Evolutionary conservation across 108 stramenopile species (phyloP).

Genomic region (Skeletonema marinoi): DNA sequence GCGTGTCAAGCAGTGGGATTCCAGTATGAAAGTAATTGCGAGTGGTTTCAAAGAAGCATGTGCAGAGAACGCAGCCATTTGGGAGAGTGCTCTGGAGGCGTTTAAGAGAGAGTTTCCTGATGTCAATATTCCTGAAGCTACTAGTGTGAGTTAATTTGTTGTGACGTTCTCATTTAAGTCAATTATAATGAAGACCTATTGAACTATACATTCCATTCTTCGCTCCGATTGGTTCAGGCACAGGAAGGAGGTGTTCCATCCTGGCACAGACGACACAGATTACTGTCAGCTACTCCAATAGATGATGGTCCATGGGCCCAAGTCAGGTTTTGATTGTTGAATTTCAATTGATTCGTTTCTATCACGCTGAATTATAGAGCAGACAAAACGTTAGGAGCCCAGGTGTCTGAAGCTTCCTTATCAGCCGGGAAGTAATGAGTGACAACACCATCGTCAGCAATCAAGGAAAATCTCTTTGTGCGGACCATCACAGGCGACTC

Average conservation of each 20-base stretch:
- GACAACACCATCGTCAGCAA: slow-evolving; percentile 85
- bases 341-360: too few species aligned
- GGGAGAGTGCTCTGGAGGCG: slow-evolving; percentile 60
- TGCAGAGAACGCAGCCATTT: slow-evolving; percentile 74
- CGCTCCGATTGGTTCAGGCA: neutral
- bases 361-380: slow-evolving; percentile 40
- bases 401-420: slow-evolving; percentile 68
- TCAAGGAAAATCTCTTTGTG: slow-evolving; percentile 77
- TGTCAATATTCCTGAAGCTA: slow-evolving; percentile 5
- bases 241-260: neutral
- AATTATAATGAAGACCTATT: neutral
- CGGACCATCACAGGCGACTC: slow-evolving; percentile 68
- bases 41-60: slow-evolving; percentile 72
- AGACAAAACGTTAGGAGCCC: slow-evolving; percentile 84
- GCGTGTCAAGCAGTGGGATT: slow-evolving; percentile 72
- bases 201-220: neutral
- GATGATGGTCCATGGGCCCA: neutral
- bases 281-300: neutral
- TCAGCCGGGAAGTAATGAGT: slow-evolving; percentile 77
- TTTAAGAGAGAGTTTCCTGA: slow-evolving; percentile 44
- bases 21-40: slow-evolving; percentile 73
- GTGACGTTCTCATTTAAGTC: neutral
- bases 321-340: neutral
- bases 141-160: neutral
- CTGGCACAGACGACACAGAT: neutral